Evolutionary conservation across 768 basidiomycete genomes (phyloP), one percentile per base, ranked within the genome.

Genomic region (Termitomyces sp.): DNA sequence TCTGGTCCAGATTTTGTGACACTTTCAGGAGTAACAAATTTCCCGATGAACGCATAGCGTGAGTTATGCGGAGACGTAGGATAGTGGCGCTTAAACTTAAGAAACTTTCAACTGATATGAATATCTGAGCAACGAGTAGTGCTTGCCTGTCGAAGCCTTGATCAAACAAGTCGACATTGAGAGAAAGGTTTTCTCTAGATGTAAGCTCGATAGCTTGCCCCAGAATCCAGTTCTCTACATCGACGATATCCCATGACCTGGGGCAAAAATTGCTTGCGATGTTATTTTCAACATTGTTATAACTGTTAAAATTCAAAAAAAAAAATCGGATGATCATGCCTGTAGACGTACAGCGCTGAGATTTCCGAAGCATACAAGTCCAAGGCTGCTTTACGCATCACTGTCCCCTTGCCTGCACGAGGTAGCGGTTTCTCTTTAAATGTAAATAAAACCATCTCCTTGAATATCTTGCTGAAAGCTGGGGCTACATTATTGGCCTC

Each of bases 391-490:
- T 74, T 76, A 46, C 74, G 72, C 39, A 68, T 66, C 6, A 78
- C 70, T 0, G 79, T 76, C 2, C 76, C 76, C 60, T 82, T 83
- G 0, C 66, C 72, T 1, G 77, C 67, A 23, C 73, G 73, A 17
- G 72, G 66, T 43, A 82, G 67, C 0, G 76, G 79, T 53, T 78
- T 78, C 0, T 65, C 68, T 2, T 64, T 61, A 5, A 68, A 64
- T 0, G 79, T 67, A 11, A 80, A 64, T 30, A 81, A 37, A 41
- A 83, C 76, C 77, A 82, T 78, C 59, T 82, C 76, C 57, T 77
- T 77, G 64, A 76, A 79, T 12, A 79, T 69, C n/a, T 72, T 68
- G 55, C 74, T 76, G 45, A 73, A 77, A 0, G 67, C 54, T 0
- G 77, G 77, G 0, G 72, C 71, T 5, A 59, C 61, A 14, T 58